These are phyloP conservation scores for Xylariaceae sp. DNA, from an alignment of 2,329 filamentous ascomycete species.

Conservation along the genomic window DNA sequence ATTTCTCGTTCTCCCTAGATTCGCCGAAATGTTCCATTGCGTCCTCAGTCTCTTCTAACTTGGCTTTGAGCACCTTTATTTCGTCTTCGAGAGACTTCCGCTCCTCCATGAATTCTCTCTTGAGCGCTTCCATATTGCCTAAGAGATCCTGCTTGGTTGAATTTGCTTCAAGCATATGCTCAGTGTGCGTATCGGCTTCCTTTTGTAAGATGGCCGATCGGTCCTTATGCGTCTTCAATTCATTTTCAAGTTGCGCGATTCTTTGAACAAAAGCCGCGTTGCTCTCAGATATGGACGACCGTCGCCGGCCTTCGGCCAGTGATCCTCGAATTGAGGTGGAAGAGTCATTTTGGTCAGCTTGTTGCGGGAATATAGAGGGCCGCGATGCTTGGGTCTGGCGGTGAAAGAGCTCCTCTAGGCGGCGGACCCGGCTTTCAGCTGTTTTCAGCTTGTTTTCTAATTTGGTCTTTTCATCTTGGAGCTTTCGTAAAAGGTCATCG, in stretches of 20 bases:
- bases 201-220: slow-evolving; percentile 63
- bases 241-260: slow-evolving; percentile 67
- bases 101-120: slow-evolving; percentile 82
- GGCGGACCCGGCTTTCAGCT: slow-evolving; percentile 84
- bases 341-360: slow-evolving; percentile 48
- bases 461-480: slow-evolving; percentile 80
- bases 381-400: slow-evolving; percentile 64
- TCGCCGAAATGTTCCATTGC: slow-evolving; percentile 82
- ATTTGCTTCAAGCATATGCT: slow-evolving; percentile 76
- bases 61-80: slow-evolving; percentile 69
- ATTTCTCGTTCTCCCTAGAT: slow-evolving; percentile 77
- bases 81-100: slow-evolving; percentile 79
- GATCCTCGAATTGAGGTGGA: slow-evolving; percentile 45
- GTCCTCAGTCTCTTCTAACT: slow-evolving; percentile 85
- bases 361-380: slow-evolving; percentile 52
- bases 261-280: slow-evolving; percentile 45
- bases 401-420: slow-evolving; percentile 88
- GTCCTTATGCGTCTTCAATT: slow-evolving; percentile 71
- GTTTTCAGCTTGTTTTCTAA: slow-evolving; percentile 71
- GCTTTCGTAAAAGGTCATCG: slow-evolving; percentile 69
- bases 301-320: slow-evolving; percentile 41
- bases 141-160: slow-evolving; percentile 92
- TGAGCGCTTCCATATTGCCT: slow-evolving; percentile 88
- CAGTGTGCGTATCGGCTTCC: slow-evolving; percentile 58
- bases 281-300: slow-evolving; percentile 41